These are phyloP conservation scores for Herpotrichia juniperi DNA, from an alignment of 2,329 filamentous ascomycete genomes.

Conservation along the genomic window DNA sequence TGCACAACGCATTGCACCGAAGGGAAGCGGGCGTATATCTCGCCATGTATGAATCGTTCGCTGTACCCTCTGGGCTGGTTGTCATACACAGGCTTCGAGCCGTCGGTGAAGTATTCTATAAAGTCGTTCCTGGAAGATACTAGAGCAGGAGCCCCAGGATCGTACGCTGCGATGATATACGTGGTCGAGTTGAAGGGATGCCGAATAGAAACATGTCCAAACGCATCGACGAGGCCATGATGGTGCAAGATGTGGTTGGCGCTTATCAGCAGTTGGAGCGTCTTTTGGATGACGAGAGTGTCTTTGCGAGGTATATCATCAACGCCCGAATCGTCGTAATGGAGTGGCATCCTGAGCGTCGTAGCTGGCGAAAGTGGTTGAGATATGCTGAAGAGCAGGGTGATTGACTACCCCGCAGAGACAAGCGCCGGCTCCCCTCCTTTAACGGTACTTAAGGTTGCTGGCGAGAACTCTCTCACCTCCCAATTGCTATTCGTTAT, in stretches of 20 bases:
- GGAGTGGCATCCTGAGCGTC: no score
- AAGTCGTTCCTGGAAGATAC: conserved; percentile 53
- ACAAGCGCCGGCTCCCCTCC: no score
- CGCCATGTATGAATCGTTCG: conserved; percentile 53
- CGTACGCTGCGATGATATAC: conserved; percentile 57
- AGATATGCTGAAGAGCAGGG: no score
- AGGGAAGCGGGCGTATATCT: conserved; percentile 46
- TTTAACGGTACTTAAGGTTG: no score
- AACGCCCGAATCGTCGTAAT: no score
- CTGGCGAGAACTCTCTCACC: no score
- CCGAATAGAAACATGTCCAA: conserved; percentile 60
- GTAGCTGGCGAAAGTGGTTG: no score
- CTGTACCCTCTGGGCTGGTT: conserved; percentile 45
- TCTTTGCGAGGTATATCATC: no score
- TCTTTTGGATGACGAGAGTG: no score
- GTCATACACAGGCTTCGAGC: conserved; percentile 50
- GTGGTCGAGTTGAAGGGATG: conserved; percentile 51
- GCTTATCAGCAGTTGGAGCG: conserved; percentile 37
- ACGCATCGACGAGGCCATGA: conserved; percentile 58
- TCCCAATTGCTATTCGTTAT: no score
- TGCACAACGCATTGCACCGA: conserved; percentile 50
- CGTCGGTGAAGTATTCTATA: conserved; percentile 53
- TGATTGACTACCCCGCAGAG: no score
- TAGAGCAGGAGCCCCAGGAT: conserved; percentile 53
- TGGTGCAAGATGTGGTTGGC: conserved; percentile 59